phyloP scores from a whole-genome alignment of 179 eudicot genomes.

The Silene vulgaris region DNA sequence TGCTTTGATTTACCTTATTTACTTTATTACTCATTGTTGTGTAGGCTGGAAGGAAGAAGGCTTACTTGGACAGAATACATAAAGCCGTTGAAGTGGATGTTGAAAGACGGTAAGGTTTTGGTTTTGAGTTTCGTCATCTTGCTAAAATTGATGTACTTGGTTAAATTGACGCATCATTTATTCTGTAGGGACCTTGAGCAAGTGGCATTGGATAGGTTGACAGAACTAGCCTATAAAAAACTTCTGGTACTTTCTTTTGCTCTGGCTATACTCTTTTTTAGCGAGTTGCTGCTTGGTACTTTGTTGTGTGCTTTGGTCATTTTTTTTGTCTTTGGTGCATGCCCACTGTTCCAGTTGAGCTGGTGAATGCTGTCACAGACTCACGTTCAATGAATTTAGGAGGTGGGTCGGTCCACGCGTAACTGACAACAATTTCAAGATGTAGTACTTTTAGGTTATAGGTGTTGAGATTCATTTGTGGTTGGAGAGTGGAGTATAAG shows the following conservation, averaged over 20 bases:
- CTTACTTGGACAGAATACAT: slow-evolving; percentile 41
- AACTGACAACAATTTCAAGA: background rate
- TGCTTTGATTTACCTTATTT: background rate
- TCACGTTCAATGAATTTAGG: background rate
- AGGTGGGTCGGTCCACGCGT: background rate
- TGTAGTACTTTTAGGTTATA: background rate
- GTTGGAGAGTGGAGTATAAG: too few species aligned
- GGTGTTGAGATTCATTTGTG: too few species aligned
- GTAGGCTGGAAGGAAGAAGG: slow-evolving; percentile 58
- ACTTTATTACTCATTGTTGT: slow-evolving; percentile 17
- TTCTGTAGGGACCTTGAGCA: slow-evolving; percentile 66
- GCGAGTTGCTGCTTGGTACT: background rate
- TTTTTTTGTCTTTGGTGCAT: background rate
- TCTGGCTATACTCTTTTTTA: slow-evolving; percentile 3
- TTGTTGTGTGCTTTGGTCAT: background rate
- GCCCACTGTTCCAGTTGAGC: background rate
- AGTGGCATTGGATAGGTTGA: slow-evolving; percentile 66
- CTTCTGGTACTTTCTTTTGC: slow-evolving; percentile 49
- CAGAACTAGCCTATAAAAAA: slow-evolving; percentile 68
- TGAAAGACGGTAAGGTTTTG: slow-evolving; percentile 43
- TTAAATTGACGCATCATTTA: slow-evolving; percentile 10
- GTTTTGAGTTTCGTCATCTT: background rate
- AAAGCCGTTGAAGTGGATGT: slow-evolving; percentile 45
- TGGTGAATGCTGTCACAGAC: background rate
- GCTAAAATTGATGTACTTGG: background rate